Percentiles rank a stretch among this genome's conserved stretches.
Evolutionary conservation across 2,329 filamentous ascomycete genomes (phyloP).

Genomic region (Monascus ruber): DNA sequence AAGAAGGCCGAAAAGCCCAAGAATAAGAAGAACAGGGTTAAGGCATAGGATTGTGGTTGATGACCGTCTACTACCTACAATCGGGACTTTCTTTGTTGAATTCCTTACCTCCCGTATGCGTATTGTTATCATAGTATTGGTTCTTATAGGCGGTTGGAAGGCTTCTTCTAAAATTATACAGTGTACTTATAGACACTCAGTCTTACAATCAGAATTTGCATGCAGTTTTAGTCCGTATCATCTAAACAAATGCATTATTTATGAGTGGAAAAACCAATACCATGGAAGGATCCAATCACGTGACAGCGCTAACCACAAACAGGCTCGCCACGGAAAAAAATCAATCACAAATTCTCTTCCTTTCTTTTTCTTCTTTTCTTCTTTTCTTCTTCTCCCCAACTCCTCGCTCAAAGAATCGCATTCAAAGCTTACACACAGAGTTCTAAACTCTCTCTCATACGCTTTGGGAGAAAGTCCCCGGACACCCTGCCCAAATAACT

Average conservation of each 20-base stretch:
- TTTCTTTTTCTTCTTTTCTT: conserved; percentile 11
- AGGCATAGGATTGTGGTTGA: conserved; percentile 12
- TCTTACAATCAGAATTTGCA: too few species aligned
- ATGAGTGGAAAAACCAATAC: too few species aligned
- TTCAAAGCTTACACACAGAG: conserved; percentile 91
- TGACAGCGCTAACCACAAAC: conserved; percentile 2
- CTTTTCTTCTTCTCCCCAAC: conserved; percentile 44
- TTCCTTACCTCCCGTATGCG: too few species aligned
- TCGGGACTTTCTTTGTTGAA: too few species aligned
- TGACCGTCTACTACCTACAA: too few species aligned
- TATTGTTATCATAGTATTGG: too few species aligned
- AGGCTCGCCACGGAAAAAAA: conserved; percentile 5
- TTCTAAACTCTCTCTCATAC: conserved; percentile 20
- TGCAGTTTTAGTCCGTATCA: too few species aligned
- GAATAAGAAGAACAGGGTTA: conserved; percentile 21
- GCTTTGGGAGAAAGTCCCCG: conserved; percentile 99
- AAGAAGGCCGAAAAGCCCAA: conserved; percentile 22
- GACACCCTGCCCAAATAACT: conserved; percentile 52
- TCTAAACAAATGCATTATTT: too few species aligned
- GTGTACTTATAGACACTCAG: too few species aligned
- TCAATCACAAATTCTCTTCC: conserved; percentile 5
- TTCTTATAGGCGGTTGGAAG: too few species aligned
- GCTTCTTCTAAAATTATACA: too few species aligned
- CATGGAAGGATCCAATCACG: background rate
- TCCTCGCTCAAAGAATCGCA: conserved; percentile 99